Evolutionary conservation across 2,329 filamentous ascomycete genomes (phyloP), one percentile per base, ranked within the genome.

Genomic region (Coniochaeta prunicola): DNA sequence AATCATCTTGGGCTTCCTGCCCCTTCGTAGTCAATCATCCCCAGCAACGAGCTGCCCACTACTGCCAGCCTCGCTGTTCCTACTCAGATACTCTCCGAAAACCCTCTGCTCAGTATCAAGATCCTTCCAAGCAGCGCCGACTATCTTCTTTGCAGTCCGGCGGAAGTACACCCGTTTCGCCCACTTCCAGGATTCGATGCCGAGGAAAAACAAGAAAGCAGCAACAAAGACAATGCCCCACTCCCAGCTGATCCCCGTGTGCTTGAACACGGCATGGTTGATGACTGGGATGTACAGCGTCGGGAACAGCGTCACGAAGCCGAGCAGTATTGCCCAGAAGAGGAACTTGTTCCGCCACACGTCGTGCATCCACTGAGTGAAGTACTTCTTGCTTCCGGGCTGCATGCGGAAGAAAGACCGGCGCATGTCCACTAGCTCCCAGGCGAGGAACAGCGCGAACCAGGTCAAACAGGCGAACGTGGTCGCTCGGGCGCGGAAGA

Each of bases 391-490:
- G 34, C 75, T 70, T 61, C 79, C 75, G 0, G 78, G 77, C 60
- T 85, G 77, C 82, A 90, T 87, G 65, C 80, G 78, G 73, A 91
- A 91, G 64, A 91, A 79, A 21, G 83, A 87, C 53, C 85, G 82
- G 17, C 83, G 83, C 71, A 88, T 86, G 64, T 90, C 84, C 69
- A 89, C 86, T 67, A 88, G 85, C 71, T 91, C 86, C 87, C 87
- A 90, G 0, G 88, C 85, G 0, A 87, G 85, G 59, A 89, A 80
- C 7, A 91, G 76, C 6, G 89, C 77, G 54, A 86, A 76, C 75
- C 88, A 90, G 45, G 85, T 88, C 45, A 91, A 70, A 7, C 84
- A 87, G 0, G 87, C 84, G 67, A 89, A 91, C 4, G 85, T 87
- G 0, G 87, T 85, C 0, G 87, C 86, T 13, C 88, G 80, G 0